Evolutionary conservation across 2,329 filamentous ascomycete genomes (phyloP).

Genomic region (Calcarisporium arbuscula): DNA sequence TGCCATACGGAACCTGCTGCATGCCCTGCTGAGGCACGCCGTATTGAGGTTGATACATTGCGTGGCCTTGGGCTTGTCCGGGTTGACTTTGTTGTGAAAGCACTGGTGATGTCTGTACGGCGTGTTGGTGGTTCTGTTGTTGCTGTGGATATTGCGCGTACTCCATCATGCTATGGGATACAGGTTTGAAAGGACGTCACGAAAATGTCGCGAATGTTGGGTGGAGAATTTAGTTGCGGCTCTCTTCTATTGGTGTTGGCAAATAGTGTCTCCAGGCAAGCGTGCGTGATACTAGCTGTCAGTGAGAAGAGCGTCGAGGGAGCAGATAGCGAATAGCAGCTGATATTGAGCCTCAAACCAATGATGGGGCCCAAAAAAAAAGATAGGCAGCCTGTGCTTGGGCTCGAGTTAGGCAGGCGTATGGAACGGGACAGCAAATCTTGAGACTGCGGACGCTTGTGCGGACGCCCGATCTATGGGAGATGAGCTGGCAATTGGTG

Average conservation of each 20-base stretch:
- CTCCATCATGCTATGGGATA: conserved; percentile 56
- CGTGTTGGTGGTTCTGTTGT: conserved; percentile 60
- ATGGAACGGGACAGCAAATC: no score
- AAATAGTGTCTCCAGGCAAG: no score
- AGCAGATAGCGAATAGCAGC: conserved; percentile 17
- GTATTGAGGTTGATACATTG: conserved; percentile 76
- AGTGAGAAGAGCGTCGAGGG: conserved; percentile 7
- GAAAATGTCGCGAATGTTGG: conserved; percentile 14
- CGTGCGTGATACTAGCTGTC: no score
- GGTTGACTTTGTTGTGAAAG: conserved; percentile 63
- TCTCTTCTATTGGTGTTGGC: no score
- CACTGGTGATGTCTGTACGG: conserved; percentile 71
- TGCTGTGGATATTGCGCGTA: conserved; percentile 68
- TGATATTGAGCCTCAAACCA: conserved; percentile 17
- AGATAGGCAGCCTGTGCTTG: neutral
- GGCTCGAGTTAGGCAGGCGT: no score
- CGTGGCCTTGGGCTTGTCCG: conserved; percentile 58
- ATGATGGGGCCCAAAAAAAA: conserved; percentile 13
- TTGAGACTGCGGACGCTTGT: conserved; percentile 28
- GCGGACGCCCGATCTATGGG: conserved; percentile 48
- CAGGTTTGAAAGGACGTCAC: conserved; percentile 17
- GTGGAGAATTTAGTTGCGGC: no score
- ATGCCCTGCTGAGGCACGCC: conserved; percentile 67
- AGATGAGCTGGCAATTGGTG: conserved; percentile 55
- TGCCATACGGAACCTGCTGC: conserved; percentile 61